A percentile compares a stretch with the other conserved stretches of the same genome.
Evolutionary conservation across 768 basidiomycete species (phyloP).

Genomic region (Melanogaster broomeanus): DNA sequence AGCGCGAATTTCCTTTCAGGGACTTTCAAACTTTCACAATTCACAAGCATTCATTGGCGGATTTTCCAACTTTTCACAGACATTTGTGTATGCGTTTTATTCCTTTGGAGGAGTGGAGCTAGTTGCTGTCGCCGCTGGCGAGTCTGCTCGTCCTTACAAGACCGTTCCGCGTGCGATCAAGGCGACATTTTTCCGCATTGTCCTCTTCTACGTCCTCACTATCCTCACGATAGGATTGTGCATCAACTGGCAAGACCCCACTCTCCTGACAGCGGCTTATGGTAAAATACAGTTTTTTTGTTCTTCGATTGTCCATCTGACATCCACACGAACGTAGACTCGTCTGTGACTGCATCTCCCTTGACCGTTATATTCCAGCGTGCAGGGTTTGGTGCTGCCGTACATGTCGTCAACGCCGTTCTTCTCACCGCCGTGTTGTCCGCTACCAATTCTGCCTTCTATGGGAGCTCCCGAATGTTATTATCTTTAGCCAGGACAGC

Average conservation of each 20-base stretch:
- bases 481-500: slow-evolving; percentile 63
- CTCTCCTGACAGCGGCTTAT: slow-evolving; percentile 47
- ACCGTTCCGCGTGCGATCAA: slow-evolving; percentile 66
- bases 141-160: slow-evolving; percentile 63
- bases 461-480: slow-evolving; percentile 63
- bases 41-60: slow-evolving; percentile 56
- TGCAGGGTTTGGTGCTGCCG: slow-evolving; percentile 62
- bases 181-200: slow-evolving; percentile 66
- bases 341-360: slow-evolving; percentile 57
- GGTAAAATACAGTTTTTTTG: slow-evolving; percentile 27
- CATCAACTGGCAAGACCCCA: slow-evolving; percentile 60
- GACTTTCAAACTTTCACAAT: slow-evolving; percentile 50
- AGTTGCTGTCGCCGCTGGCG: slow-evolving; percentile 72
- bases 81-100: slow-evolving; percentile 71
- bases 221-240: slow-evolving; percentile 67
- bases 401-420: slow-evolving; percentile 66
- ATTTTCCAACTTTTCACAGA: slow-evolving; percentile 52
- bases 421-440: slow-evolving; percentile 67
- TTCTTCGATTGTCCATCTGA: neutral
- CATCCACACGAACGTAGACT: slow-evolving; percentile 30
- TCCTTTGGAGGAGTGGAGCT: slow-evolving; percentile 71
- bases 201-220: slow-evolving; percentile 64
- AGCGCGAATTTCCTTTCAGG: slow-evolving; percentile 29
- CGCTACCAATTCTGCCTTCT: slow-evolving; percentile 67
- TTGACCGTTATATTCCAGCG: slow-evolving; percentile 64